Evolutionary conservation across 495 filamentous ascomycete genomes (phyloP), one percentile per base, ranked within the genome.

Genomic region (Pyrenopolyporus hunteri): DNA sequence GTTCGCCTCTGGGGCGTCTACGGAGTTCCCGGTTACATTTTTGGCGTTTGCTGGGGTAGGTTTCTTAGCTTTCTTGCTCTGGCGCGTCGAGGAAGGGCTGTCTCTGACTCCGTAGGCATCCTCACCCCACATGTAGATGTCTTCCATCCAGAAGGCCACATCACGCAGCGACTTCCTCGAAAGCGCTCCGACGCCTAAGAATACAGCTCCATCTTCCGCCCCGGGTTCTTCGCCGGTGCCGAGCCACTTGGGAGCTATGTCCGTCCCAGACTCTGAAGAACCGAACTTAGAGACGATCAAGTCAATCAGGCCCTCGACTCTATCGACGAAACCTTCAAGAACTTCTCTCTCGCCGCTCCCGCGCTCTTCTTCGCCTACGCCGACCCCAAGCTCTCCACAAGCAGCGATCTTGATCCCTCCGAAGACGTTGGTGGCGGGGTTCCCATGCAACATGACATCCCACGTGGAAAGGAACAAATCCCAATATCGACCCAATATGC

Each of bases 311-410:
- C 94, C 74, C 35, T 85, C 77, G 28, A 80, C 72, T 75, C 90
- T 59, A 71, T 84, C 72, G 71, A 90, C 84, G 65, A 96, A 86
- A 13, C 89, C 91, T 70, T 96, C 94, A 1, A 99, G 78, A 1
- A 97, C 93, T 64, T 92, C 92, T 66, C 93, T 77, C 75, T 96
- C 92, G 10, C 91, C 91, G 63, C 91, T 96, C 1, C 93, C 92
- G 77, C 92, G 86, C 56, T 96, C 90, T 74, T 97, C 92, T 68
- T 96, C 92, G 25, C 93, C 94, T 9, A 97, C 92, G 1, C 95
- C 95, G 11, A 96, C 83, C 13, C 94, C 95, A 19, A 97, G 85
- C 74, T 96, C 92, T 4, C 93, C 94, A 31, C 91, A 90, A 20
- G 89, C 90, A 11, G 94, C 91, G 36, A 98, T 84, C 73, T 97